Evolutionary conservation across 2,329 filamentous ascomycete genomes (phyloP), one percentile per base, ranked within the genome.

Genomic region (Zymoseptoria passerinii): DNA sequence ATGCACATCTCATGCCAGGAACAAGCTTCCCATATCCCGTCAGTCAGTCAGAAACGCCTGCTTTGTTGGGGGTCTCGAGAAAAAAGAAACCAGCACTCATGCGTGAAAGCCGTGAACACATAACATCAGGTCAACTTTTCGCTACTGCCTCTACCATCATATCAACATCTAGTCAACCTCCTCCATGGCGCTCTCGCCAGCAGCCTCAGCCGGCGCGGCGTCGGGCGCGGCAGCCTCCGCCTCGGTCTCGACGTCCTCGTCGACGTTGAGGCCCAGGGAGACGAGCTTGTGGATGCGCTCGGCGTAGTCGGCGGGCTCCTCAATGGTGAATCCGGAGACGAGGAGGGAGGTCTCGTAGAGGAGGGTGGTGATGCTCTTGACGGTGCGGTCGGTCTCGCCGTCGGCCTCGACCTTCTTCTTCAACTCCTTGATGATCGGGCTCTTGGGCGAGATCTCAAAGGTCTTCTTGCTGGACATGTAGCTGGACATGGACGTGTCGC

Each of bases 401-500:
- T 99, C 94, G 61, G 87, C 76, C 84, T 97, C 94, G 63, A 97
- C 90, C 90, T 99, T 99, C 82, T 88, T 91, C 90, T 95, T 96
- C 74, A 99, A 88, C 85, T 97, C 94, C 86, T 95, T 89, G 83
- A 99, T 86, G 79, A 99, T 99, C 67, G 90, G 76, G 71, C 90
- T 96, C 84, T 94, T 92, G 77, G 94, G 94, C n/a, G 94, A 97
- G 80, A 99, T 97, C 83, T 99, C 94, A 70, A 99, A 97, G 29
- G 94, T 99, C 90, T 99, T 99, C 92, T 99, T 99, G 76, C 92
- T 97, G 67, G 90, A 95, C 94, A 99, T 99, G 89, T 99, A 99
- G 71, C 90, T 95, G 80, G 85, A 90, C 94, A 99, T 99, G 73
- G 92, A 96, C 69, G 94, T 99, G 82, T 99, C 94, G 81, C 94